Evolutionary conservation across 345 rosid genomes (phyloP).

Genomic region (Noccaea caerulescens): DNA sequence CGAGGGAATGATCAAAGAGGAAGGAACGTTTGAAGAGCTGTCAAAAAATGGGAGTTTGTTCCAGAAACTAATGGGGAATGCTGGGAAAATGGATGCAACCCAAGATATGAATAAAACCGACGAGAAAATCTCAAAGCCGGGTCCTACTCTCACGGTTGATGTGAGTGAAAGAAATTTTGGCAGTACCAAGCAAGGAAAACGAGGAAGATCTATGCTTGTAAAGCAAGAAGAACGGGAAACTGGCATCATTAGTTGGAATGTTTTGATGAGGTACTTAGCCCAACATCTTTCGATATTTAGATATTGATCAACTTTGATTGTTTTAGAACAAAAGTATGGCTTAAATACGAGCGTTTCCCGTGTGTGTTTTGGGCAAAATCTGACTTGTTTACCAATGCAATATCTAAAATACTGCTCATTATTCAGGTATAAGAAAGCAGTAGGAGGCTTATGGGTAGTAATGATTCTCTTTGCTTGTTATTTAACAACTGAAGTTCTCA

Average conservation of each 20-base stretch:
- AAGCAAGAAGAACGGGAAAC: slow-evolving; percentile 97
- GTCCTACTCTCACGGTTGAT: slow-evolving; percentile 46
- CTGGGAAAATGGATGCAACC: slow-evolving; percentile 87
- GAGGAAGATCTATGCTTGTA: slow-evolving; percentile 74
- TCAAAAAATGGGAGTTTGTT: slow-evolving; percentile 69
- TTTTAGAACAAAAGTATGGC: background rate
- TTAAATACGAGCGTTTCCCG: background rate
- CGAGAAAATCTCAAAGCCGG: slow-evolving; percentile 46
- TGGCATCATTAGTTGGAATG: slow-evolving; percentile 87
- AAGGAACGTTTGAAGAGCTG: slow-evolving; percentile 88
- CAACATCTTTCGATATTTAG: background rate
- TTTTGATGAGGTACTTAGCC: slow-evolving; percentile 66
- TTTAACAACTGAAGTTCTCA: slow-evolving; percentile 72
- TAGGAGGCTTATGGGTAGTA: slow-evolving; percentile 91
- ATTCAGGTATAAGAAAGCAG: slow-evolving; percentile 82
- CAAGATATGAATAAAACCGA: slow-evolving; percentile 46
- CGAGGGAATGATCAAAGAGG: slow-evolving; percentile 82
- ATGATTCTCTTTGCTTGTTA: slow-evolving; percentile 74
- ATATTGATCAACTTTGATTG: background rate
- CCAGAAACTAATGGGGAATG: slow-evolving; percentile 93
- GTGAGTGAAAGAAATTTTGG: slow-evolving; percentile 38
- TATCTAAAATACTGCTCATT: background rate
- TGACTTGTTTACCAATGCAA: no score
- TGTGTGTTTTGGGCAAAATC: no score
- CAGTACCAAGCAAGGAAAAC: slow-evolving; percentile 51